Percentiles rank a stretch among this genome's conserved stretches.
Conservation (phyloP, 495 filamentous ascomycete species). For the Tirmania nivea region DNA sequence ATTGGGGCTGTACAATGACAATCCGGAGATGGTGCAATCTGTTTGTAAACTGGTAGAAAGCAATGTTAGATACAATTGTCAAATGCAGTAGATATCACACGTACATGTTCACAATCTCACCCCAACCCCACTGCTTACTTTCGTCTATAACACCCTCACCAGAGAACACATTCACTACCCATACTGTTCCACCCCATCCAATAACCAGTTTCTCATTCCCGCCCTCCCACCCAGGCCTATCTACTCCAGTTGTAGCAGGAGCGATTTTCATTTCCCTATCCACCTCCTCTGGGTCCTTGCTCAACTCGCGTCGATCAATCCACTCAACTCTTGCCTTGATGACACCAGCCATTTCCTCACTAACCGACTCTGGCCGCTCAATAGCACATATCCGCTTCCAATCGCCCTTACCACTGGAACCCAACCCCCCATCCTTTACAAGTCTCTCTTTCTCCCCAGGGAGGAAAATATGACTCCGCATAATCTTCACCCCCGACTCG, state of each 20-base stretch:
- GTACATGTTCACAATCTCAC: slow-evolving; percentile 78
- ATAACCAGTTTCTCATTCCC: slow-evolving; percentile 60
- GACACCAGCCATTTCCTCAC: slow-evolving; percentile 79
- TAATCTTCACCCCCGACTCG: slow-evolving; percentile 90
- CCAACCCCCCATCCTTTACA: slow-evolving; percentile 49
- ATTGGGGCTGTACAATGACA: slow-evolving; percentile 87
- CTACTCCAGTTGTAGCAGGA: slow-evolving; percentile 22
- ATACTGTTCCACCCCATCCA: slow-evolving; percentile 88
- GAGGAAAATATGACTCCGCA: slow-evolving; percentile 70
- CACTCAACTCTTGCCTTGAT: slow-evolving; percentile 85
- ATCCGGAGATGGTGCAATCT: slow-evolving; percentile 90
- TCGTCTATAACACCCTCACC: slow-evolving; percentile 47
- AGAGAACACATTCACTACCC: slow-evolving; percentile 80
- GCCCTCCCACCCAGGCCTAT: slow-evolving; percentile 22
- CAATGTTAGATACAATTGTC: not conserved
- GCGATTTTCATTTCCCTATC: slow-evolving; percentile 22
- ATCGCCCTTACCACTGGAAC: not conserved
- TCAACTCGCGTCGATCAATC: slow-evolving; percentile 62
- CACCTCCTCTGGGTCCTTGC: slow-evolving; percentile 34
- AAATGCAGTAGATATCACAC: slow-evolving; percentile 21
- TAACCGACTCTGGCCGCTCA: slow-evolving; percentile 22
- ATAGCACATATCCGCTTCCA: slow-evolving; percentile 95
- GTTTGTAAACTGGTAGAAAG: slow-evolving; percentile 37
- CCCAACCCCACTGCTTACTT: slow-evolving; percentile 51
- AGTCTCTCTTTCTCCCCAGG: slow-evolving; percentile 11